Conservation (phyloP, 2,329 filamentous ascomycete genomes). For the Fusarium illudens region DNA sequence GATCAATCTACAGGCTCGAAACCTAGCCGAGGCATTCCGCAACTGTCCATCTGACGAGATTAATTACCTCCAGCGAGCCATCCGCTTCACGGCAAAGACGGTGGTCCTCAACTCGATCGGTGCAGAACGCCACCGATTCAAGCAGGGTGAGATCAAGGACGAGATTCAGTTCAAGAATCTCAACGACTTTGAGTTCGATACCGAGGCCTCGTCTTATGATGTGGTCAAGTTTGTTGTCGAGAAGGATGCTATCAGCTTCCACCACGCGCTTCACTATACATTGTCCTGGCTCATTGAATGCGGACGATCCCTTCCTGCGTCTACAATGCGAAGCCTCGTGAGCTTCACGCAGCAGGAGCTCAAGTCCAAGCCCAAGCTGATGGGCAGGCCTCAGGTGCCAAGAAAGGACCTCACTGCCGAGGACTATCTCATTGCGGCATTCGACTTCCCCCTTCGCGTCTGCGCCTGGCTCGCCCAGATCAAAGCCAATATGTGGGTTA, state of each 20-base stretch:
- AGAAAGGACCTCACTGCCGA: slow-evolving; percentile 69
- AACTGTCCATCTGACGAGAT: slow-evolving; percentile 71
- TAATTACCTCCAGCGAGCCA: slow-evolving; percentile 73
- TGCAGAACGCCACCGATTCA: slow-evolving; percentile 85
- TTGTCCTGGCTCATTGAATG: slow-evolving; percentile 95
- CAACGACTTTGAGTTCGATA: slow-evolving; percentile 82
- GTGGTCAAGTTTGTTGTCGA: slow-evolving; percentile 91
- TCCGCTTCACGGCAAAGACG: slow-evolving; percentile 78
- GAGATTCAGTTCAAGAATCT: slow-evolving; percentile 84
- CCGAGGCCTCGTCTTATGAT: slow-evolving; percentile 62
- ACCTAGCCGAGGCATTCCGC: slow-evolving; percentile 87
- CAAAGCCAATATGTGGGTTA: slow-evolving; percentile 98
- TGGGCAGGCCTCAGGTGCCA: slow-evolving; percentile 66
- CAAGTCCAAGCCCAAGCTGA: slow-evolving; percentile 68
- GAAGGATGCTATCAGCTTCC: slow-evolving; percentile 92
- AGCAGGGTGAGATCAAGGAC: slow-evolving; percentile 86
- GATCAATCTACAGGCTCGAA: slow-evolving; percentile 90
- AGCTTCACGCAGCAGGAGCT: slow-evolving; percentile 77
- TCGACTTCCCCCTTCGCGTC: slow-evolving; percentile 92
- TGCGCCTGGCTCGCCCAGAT: slow-evolving; percentile 98
- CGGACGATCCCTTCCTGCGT: slow-evolving; percentile 76
- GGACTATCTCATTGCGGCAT: slow-evolving; percentile 84
- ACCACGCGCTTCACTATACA: slow-evolving; percentile 95
- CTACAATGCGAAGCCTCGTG: slow-evolving; percentile 73
- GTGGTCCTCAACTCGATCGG: slow-evolving; percentile 92